phyloP scores from a whole-genome alignment of 1,284 basidiomycete genomes.

The Boletellus deceptivus region DNA sequence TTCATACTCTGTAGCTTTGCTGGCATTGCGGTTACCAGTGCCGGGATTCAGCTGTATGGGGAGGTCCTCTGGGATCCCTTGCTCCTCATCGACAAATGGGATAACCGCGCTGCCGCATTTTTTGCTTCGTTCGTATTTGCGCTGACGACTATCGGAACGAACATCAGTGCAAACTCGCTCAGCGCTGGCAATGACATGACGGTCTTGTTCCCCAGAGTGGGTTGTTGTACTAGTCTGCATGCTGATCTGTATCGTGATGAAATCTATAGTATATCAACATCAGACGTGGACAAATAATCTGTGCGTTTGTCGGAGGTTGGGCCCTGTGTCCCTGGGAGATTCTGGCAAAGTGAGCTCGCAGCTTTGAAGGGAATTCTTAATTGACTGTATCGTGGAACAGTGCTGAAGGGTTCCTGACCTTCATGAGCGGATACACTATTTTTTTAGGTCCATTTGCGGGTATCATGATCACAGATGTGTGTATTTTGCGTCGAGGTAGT shows the following conservation, averaged over 20 bases:
- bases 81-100: conserved; percentile 52
- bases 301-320: conserved; percentile 59
- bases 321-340: conserved; percentile 54
- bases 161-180: conserved; percentile 63
- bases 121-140: conserved; percentile 58
- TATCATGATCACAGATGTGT: conserved; percentile 67
- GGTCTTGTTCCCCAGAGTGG: conserved; percentile 44
- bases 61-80: conserved; percentile 50
- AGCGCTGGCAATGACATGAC: conserved; percentile 66
- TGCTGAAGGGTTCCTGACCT: conserved; percentile 47
- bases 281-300: conserved; percentile 59
- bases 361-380: background rate
- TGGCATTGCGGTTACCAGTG: conserved; percentile 55
- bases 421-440: conserved; percentile 69
- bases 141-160: conserved; percentile 60
- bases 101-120: conserved; percentile 67
- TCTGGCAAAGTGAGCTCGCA: conserved; percentile 39
- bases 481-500: conserved; percentile 21
- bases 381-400: conserved; percentile 24
- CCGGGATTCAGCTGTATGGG: conserved; percentile 50
- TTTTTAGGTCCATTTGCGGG: conserved; percentile 72
- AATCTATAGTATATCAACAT: conserved; percentile 54
- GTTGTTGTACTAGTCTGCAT: background rate
- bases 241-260: background rate
- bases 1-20: conserved; percentile 58